phyloP scores from a whole-genome alignment of 768 basidiomycete species.

The Russula ochroleuca region DNA sequence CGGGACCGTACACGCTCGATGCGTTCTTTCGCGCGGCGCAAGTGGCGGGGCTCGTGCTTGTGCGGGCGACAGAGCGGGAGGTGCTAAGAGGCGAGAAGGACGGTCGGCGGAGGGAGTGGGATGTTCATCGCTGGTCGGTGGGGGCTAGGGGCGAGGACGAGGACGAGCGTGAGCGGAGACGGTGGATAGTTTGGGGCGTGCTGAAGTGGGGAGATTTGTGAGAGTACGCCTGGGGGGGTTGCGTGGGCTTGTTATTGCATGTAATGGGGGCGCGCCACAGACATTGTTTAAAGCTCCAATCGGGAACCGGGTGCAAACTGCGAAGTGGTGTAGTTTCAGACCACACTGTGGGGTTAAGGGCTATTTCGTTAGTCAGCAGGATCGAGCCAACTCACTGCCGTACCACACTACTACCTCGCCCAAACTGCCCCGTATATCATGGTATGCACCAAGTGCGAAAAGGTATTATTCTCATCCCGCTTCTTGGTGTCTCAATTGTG shows the following conservation, averaged over 20 bases:
- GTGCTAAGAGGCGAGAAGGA: constrained; percentile 34
- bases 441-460: constrained; percentile 88
- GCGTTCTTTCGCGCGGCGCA: constrained; percentile 47
- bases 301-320: too few species aligned
- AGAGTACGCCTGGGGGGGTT: not conserved
- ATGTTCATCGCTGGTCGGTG: constrained; percentile 39
- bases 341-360: not conserved
- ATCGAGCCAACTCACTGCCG: not conserved
- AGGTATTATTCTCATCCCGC: constrained; percentile 36
- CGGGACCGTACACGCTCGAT: constrained; percentile 67
- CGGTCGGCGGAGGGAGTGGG: constrained; percentile 44
- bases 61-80: constrained; percentile 47
- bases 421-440: constrained; percentile 39
- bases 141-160: constrained; percentile 42
- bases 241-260: not conserved
- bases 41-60: constrained; percentile 43
- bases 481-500: constrained; percentile 27
- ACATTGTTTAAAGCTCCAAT: too few species aligned
- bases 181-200: constrained; percentile 67
- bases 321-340: too few species aligned
- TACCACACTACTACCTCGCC: not conserved
- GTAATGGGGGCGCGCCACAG: not conserved
- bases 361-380: constrained; percentile 6
- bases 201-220: constrained; percentile 19
- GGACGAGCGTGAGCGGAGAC: constrained; percentile 61